Base-by-base conservation (phyloP, 2,329 filamentous ascomycete genomes). In the Madurella fahalii region DNA sequence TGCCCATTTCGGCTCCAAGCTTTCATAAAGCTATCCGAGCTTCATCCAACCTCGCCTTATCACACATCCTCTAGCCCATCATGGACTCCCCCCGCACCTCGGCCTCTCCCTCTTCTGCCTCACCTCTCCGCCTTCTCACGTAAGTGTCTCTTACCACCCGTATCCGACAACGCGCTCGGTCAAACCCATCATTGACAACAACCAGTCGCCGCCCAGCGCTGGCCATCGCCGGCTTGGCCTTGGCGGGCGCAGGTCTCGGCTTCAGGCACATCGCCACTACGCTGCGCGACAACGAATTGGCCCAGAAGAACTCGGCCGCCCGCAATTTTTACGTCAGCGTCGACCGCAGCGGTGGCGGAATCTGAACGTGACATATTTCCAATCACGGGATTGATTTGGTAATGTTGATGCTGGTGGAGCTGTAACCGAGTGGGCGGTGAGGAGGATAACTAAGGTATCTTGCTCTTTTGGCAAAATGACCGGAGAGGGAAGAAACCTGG, bases 261-360 rank as follows among this genome's bases (percentile, higher is more conserved):
- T 64, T 71, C 54, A 66, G 67, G 51, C 74, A 74, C 64, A 65
- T 71, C 40, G 67, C 73, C 32, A 58, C 65, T 31, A 65, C 68
- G 4, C 58, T 76, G 30, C 67, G 65, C 40, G 66, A 68, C 52
- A 78, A 78, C 68, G 76, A 79, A 60, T 55, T 67, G 32, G 71
- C 71, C 40, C 74, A 77, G 67, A 69, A 68, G 63, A 68, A 65
- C 31, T 60, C 60, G 53, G 65, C 67, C 39, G 62, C 65, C 4
- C 68, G 69, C 20, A 72, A 72, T 57, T 69, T 74, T 47, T 77
- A 79, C 64, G 77, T 80, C 52, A 75, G 71, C 53, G 77, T 80
- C 53, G 77, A 80, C 52, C 73, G 78, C 20, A 80, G 77, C 61
- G 78, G 78, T 3, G 75, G 74, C 1, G 74, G 74, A 0, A 66